phyloP scores from a whole-genome alignment of 441 rosid genomes.

The Populus tomentosa region DNA sequence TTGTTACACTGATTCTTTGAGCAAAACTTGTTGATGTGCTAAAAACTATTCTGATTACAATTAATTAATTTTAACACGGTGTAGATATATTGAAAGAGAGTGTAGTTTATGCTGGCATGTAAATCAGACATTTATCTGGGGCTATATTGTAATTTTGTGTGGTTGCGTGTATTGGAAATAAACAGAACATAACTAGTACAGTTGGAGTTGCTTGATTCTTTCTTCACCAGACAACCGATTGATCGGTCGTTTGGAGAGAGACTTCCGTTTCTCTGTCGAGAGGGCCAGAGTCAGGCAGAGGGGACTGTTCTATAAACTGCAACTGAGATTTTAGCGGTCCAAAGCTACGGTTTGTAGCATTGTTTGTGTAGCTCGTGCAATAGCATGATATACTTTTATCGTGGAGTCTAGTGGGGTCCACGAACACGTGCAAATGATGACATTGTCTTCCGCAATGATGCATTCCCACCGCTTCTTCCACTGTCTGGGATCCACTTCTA shows the following conservation, averaged over 20 bases:
- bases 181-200: no score
- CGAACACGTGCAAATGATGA: slow-evolving; percentile 76
- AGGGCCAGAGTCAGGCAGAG: neutral
- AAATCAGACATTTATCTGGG: neutral
- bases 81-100: neutral
- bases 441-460: slow-evolving; percentile 60
- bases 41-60: no score
- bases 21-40: no score
- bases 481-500: slow-evolving; percentile 46
- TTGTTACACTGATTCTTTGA: no score
- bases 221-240: neutral
- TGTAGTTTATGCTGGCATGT: neutral
- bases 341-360: neutral
- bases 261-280: neutral
- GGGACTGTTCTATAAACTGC: neutral
- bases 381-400: neutral
- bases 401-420: slow-evolving; percentile 33
- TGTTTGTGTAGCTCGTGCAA: neutral
- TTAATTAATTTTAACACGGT: neutral
- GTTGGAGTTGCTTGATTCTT: neutral
- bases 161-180: no score
- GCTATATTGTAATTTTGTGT: neutral
- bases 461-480: slow-evolving; percentile 69
- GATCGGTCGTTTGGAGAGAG: neutral
- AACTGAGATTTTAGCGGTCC: neutral